phyloP scores from a whole-genome alignment of 78 protist genomes.

The Monocercomonoides exilis region DNA sequence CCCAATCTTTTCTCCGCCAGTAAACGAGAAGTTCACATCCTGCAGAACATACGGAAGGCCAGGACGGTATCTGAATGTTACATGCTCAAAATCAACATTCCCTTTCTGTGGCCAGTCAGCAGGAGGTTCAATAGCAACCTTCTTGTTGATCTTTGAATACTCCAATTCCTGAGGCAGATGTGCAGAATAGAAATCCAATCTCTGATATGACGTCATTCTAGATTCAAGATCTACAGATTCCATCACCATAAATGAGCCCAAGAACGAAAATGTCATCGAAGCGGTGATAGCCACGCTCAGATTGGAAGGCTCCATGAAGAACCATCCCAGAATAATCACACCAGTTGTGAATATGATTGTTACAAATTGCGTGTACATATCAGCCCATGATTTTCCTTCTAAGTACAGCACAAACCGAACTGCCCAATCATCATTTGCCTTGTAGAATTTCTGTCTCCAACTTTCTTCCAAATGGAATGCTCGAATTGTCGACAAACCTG shows the following conservation, averaged over 20 bases:
- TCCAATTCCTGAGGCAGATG: not conserved
- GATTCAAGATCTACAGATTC: not conserved
- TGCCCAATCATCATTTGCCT: not conserved
- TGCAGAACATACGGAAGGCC: constrained; percentile 14
- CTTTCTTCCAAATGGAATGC: not conserved
- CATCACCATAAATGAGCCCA: not conserved
- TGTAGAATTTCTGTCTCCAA: not conserved
- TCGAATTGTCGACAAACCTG: not conserved
- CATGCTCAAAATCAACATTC: not conserved
- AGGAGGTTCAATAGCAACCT: not conserved
- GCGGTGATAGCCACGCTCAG: not conserved
- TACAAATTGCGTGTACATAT: not conserved
- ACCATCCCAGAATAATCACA: not conserved
- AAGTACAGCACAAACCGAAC: not conserved
- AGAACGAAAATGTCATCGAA: not conserved
- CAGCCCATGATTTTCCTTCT: not conserved
- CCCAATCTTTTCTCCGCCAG: constrained; percentile 40
- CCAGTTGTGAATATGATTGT: not conserved
- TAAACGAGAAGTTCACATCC: constrained; percentile 5
- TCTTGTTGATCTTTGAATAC: no score
- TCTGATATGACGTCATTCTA: constrained; percentile 6
- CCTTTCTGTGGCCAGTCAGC: not conserved
- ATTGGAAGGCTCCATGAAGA: not conserved
- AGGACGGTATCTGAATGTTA: constrained; percentile 18
- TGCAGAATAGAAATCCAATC: not conserved